Conservation (phyloP, 2,329 filamentous ascomycete species). For the Balansia obtecta region DNA sequence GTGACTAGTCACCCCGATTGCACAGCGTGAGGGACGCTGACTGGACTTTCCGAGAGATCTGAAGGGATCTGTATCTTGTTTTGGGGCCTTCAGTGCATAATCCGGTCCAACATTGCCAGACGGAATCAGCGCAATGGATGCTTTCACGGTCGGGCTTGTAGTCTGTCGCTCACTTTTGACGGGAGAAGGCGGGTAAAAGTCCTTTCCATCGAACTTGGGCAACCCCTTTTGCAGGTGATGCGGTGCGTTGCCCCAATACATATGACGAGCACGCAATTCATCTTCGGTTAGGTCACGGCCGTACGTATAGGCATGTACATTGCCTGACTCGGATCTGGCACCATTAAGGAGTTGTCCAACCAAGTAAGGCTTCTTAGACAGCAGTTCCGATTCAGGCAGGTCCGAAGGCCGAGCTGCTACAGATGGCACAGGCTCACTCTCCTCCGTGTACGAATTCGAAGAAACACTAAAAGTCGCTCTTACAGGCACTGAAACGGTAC, state of each 20-base stretch:
- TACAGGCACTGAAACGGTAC: constrained; percentile 8
- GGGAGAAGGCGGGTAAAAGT: constrained; percentile 49
- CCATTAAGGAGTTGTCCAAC: constrained; percentile 38
- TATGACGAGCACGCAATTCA: constrained; percentile 43
- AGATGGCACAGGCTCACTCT: not conserved
- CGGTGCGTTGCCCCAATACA: constrained; percentile 49
- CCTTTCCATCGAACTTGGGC: constrained; percentile 52
- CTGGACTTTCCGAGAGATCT: constrained; percentile 8
- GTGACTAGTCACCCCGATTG: constrained; percentile 18
- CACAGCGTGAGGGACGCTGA: constrained; percentile 12
- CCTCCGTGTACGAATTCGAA: constrained; percentile 3
- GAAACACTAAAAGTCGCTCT: constrained; percentile 1
- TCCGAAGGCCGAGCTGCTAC: constrained; percentile 2
- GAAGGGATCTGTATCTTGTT: constrained; percentile 12
- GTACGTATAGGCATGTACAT: constrained; percentile 39
- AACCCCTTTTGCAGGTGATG: constrained; percentile 36
- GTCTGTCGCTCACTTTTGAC: constrained; percentile 6
- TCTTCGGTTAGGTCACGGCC: constrained; percentile 43
- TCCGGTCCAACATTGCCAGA: constrained; percentile 3
- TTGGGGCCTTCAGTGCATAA: constrained; percentile 1
- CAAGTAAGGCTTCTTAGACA: constrained; percentile 35
- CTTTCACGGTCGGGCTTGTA: not conserved
- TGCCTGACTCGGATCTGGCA: constrained; percentile 27
- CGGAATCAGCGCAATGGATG: constrained; percentile 1
- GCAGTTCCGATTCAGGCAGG: constrained; percentile 7